These are phyloP conservation scores for Colletotrichum magnum DNA, from an alignment of 2,329 filamentous ascomycete genomes.

Conservation along the genomic window DNA sequence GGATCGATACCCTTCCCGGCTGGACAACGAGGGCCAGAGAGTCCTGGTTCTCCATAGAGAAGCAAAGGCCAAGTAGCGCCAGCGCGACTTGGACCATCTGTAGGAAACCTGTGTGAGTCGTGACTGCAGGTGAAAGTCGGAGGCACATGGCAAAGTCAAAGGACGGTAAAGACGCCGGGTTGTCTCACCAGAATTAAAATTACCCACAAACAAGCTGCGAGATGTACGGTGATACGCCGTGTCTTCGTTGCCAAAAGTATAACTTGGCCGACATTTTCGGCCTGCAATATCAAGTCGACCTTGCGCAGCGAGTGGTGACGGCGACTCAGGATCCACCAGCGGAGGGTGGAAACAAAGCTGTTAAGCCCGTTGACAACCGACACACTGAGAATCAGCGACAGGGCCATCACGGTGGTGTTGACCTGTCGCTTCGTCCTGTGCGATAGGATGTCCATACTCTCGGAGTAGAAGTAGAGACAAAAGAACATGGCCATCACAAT, in stretches of 20 bases:
- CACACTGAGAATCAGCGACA: constrained; percentile 58
- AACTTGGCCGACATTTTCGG: constrained; percentile 50
- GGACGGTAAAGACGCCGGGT: no score
- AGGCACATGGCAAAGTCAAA: no score
- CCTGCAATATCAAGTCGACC: constrained; percentile 52
- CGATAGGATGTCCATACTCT: constrained; percentile 46
- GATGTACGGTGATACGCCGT: constrained; percentile 45
- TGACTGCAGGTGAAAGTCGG: no score
- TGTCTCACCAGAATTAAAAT: constrained; percentile 47
- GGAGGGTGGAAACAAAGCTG: constrained; percentile 57
- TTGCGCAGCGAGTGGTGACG: constrained; percentile 54
- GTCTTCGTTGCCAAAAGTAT: constrained; percentile 46
- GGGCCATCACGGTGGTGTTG: constrained; percentile 58
- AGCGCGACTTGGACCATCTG: constrained; percentile 58
- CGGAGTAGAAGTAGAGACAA: constrained; percentile 47
- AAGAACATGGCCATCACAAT: constrained; percentile 47
- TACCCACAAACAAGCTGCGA: constrained; percentile 49
- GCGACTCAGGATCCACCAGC: constrained; percentile 60
- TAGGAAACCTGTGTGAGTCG: constrained; percentile 39
- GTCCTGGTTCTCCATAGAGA: constrained; percentile 56
- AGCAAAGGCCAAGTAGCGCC: constrained; percentile 58
- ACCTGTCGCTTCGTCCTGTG: constrained; percentile 55
- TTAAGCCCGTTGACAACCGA: constrained; percentile 59
- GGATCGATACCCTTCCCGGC: constrained; percentile 52
- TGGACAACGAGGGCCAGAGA: constrained; percentile 47